Evolutionary conservation across 2,329 filamentous ascomycete species (phyloP).

Genomic region (Exophiala aquamarina): DNA sequence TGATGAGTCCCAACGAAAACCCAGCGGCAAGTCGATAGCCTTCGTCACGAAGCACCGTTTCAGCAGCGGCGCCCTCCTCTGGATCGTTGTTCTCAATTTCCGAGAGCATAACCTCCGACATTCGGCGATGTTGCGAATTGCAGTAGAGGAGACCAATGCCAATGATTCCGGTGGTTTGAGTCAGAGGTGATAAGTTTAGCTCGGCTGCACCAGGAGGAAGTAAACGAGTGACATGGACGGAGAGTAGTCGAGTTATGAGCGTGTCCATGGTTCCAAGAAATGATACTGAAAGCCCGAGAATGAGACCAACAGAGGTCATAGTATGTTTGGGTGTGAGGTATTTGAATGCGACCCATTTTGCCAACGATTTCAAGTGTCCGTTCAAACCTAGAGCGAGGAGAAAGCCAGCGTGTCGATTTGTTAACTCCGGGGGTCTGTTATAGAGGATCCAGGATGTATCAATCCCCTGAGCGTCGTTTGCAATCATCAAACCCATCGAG

Average conservation of each 20-base stretch:
- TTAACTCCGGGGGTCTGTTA: conserved; percentile 91
- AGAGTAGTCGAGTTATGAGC: conserved; percentile 85
- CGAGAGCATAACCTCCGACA: conserved; percentile 98
- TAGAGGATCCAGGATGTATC: conserved; percentile 99
- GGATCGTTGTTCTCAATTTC: conserved; percentile 88
- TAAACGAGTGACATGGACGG: conserved; percentile 94
- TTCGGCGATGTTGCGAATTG: conserved; percentile 91
- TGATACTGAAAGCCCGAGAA: conserved; percentile 87
- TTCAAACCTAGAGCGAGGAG: conserved; percentile 87
- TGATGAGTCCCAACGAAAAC: conserved; percentile 91
- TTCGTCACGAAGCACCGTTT: conserved; percentile 84
- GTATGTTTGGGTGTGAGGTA: conserved; percentile 99
- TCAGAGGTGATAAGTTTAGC: conserved; percentile 86
- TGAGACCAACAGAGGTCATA: conserved; percentile 96
- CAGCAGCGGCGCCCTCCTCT: conserved; percentile 66
- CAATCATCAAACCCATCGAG: conserved; percentile 88
- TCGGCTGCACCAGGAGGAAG: conserved; percentile 89
- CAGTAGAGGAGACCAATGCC: conserved; percentile 93
- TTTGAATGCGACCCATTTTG: conserved; percentile 98
- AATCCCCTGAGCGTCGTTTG: conserved; percentile 84
- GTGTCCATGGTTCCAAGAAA: conserved; percentile 98
- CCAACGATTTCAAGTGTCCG: conserved; percentile 88
- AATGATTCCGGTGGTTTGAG: conserved; percentile 95
- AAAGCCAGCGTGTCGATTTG: conserved; percentile 94
- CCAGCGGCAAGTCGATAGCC: conserved; percentile 95